Conservation (phyloP, 148 eudicot genomes). For the Oxyria digyna region DNA sequence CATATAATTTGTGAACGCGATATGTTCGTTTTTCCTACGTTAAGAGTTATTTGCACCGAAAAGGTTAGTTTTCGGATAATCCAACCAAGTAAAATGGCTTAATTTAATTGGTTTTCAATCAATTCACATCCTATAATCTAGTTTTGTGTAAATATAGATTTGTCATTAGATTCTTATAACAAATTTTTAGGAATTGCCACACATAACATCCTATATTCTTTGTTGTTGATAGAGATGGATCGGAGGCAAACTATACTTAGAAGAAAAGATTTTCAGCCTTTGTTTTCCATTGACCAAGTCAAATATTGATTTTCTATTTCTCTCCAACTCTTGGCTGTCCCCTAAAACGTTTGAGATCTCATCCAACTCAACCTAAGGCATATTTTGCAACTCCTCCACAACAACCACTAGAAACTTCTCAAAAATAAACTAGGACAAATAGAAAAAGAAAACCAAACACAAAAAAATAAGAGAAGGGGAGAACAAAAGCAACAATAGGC, state of each 20-base stretch:
- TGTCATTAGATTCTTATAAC: not conserved
- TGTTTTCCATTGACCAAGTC: not conserved
- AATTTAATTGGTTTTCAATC: too few species aligned
- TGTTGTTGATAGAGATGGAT: too few species aligned
- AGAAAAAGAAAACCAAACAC: not conserved
- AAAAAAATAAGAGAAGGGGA: not conserved
- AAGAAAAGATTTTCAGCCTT: not conserved
- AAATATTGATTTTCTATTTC: conserved; percentile 7
- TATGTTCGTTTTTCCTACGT: too few species aligned
- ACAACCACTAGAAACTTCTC: not conserved
- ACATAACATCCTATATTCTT: not conserved
- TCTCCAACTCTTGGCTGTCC: not conserved
- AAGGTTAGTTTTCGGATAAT: too few species aligned
- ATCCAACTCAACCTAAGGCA: not conserved
- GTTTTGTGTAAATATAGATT: not conserved
- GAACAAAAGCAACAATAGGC: not conserved
- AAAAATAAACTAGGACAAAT: not conserved
- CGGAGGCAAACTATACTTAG: not conserved
- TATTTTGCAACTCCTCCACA: conserved; percentile 1
- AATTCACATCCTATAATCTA: too few species aligned
- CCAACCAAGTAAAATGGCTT: too few species aligned
- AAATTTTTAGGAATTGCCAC: not conserved
- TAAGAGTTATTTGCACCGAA: too few species aligned
- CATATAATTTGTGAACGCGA: too few species aligned
- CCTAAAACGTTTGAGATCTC: conserved; percentile 6